Evolutionary conservation across 2,329 filamentous ascomycete genomes (phyloP), one percentile per base, ranked within the genome.

Genomic region (Huntiella savannae): DNA sequence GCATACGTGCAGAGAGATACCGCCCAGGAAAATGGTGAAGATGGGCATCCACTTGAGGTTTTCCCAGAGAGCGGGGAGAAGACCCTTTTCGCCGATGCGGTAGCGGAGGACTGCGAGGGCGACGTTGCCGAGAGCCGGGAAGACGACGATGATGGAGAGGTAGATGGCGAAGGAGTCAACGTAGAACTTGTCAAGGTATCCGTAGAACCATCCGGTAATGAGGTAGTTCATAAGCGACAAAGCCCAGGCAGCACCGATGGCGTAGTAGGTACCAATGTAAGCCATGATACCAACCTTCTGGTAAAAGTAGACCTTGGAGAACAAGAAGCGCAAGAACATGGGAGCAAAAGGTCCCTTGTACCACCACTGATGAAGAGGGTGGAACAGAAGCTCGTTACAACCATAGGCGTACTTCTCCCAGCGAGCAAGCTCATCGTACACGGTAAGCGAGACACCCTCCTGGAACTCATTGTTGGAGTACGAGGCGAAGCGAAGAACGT

Each of bases 351-450:
- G 77, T 0, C 78, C 75, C 33, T 66, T 66, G 52, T 63, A 68
- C 28, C 70, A 53, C 79, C 79, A 83, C 51, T 68, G 63, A 43
- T 69, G 63, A 35, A 83, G 58, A 0, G 79, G 79, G 53, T 81
- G 68, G 64, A 83, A 83, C 13, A 82, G 66, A 42, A 83, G 62
- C 58, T 82, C 79, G 55, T 76, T 80, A 55, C 76, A 79, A 5
- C 79, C 79, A 53, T 79, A 82, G 0, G 77, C 75, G 47, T 82
- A 79, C 61, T 82, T 82, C 55, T 82, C 75, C 79, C 79, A 82
- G 40, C 79, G 73, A 10, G 73, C 71, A 34, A 83, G 62, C 55
- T 83, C 79, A 52, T 82, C 79, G 55, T 82, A 82, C 6, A 82
- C 75, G 0, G 79, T 82, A 12, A 83, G 64, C 0, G 77, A 82